Percentiles rank a stretch among this genome's conserved stretches.
phyloP scores from a whole-genome alignment of 2,329 filamentous ascomycete genomes.

The Pseudonectria buxi region DNA sequence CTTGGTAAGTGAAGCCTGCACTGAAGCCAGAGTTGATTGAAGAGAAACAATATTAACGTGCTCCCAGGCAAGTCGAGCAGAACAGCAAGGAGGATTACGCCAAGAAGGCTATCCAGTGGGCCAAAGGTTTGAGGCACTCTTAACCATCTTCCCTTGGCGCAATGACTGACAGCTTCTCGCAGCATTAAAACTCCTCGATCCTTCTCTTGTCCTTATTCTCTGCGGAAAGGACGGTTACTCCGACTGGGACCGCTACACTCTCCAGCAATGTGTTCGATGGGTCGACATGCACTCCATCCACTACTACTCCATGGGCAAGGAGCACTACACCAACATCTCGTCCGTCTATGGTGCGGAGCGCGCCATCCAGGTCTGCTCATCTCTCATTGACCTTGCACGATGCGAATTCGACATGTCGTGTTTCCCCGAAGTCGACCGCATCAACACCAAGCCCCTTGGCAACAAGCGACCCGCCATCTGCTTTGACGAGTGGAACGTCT shows the following conservation, averaged over 20 bases:
- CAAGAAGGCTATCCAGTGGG: conserved; percentile 61
- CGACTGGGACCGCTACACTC: conserved; percentile 60
- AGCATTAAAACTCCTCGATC: conserved; percentile 61
- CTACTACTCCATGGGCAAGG: conserved; percentile 57
- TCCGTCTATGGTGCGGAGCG: conserved; percentile 62
- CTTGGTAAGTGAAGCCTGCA: conserved; percentile 28
- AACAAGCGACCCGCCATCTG: conserved; percentile 58
- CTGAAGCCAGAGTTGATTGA: too few relatives aligned
- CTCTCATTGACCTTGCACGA: conserved; percentile 52
- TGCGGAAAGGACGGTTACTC: conserved; percentile 63
- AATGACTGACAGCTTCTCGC: not conserved
- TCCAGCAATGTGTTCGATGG: conserved; percentile 8
- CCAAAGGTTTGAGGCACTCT: conserved; percentile 36
- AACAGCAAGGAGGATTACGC: conserved; percentile 62
- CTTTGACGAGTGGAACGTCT: conserved; percentile 81
- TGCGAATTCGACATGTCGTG: conserved; percentile 10
- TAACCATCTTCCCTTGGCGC: rapidly evolving
- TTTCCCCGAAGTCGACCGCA: conserved; percentile 44
- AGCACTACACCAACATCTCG: conserved; percentile 69
- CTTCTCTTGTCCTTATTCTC: conserved; percentile 58
- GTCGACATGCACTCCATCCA: conserved; percentile 60
- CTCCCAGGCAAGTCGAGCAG: conserved; percentile 50
- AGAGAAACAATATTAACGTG: not conserved
- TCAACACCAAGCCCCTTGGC: conserved; percentile 54
- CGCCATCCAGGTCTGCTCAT: conserved; percentile 61